Percentiles rank a stretch among this genome's conserved stretches.
phyloP scores from a whole-genome alignment of 78 protist genomes.

The Dictyostelium citrinum region DNA sequence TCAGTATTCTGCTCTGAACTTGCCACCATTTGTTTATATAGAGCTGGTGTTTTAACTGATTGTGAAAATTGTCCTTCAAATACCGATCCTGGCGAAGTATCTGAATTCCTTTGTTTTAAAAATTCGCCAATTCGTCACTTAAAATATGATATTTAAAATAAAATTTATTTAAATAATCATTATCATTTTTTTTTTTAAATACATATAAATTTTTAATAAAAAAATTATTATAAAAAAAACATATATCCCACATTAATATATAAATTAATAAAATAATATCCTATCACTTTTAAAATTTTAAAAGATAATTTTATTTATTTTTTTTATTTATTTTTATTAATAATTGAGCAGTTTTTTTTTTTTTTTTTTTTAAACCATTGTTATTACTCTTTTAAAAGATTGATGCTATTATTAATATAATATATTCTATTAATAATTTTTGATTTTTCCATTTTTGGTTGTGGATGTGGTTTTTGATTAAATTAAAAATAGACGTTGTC shows the following conservation, averaged over 20 bases:
- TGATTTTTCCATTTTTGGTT: background rate
- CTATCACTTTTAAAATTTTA: too few species aligned
- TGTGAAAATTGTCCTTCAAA: background rate
- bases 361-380: background rate
- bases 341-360: too few species aligned
- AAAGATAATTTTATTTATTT: too few species aligned
- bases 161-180: too few species aligned
- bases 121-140: background rate
- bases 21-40: background rate
- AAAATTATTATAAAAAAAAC: too few species aligned
- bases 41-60: background rate
- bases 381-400: background rate
- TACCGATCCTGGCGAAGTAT: slow-evolving; percentile 40
- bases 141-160: slow-evolving; percentile 25
- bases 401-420: background rate
- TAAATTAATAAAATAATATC: too few species aligned
- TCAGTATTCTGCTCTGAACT: slow-evolving; percentile 49
- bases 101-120: slow-evolving; percentile 4
- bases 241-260: too few species aligned
- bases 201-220: too few species aligned
- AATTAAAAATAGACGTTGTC: background rate
- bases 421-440: background rate
- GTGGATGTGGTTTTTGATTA: background rate
- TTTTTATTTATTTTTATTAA: too few species aligned
- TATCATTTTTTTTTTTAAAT: too few species aligned